Percentiles rank a stretch among this genome's conserved stretches.
Evolutionary conservation across 768 basidiomycete genomes (phyloP).

Genomic region (Lactarius vividus): DNA sequence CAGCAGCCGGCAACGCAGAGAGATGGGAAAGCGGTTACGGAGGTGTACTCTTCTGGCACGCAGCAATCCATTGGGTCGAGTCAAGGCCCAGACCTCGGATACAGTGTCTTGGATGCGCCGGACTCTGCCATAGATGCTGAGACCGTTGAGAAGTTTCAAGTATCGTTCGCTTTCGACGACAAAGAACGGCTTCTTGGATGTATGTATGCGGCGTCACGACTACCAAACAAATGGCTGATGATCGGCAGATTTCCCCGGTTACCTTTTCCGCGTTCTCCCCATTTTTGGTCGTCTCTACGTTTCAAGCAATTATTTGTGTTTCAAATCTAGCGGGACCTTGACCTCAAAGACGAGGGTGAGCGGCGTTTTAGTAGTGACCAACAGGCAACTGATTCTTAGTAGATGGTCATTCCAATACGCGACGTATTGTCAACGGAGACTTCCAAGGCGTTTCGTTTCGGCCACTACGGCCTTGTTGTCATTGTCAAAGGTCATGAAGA

Average conservation of each 20-base stretch:
- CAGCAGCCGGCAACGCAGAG: background rate
- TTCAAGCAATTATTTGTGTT: slow-evolving; percentile 92
- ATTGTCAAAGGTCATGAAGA: slow-evolving; percentile 97
- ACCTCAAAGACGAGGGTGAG: slow-evolving; percentile 79
- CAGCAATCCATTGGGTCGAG: slow-evolving; percentile 28
- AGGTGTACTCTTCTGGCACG: slow-evolving; percentile 39
- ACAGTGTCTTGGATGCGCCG: slow-evolving; percentile 79
- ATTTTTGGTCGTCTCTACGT: slow-evolving; percentile 85
- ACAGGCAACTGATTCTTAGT: slow-evolving; percentile 12
- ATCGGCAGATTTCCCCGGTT: slow-evolving; percentile 79
- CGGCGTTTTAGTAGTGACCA: slow-evolving; percentile 13
- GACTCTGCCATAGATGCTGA: slow-evolving; percentile 60
- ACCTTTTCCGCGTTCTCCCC: slow-evolving; percentile 86
- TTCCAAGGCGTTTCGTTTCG: slow-evolving; percentile 84
- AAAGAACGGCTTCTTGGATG: slow-evolving; percentile 86
- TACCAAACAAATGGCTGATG: slow-evolving; percentile 17
- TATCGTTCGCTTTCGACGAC: slow-evolving; percentile 83
- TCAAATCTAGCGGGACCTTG: slow-evolving; percentile 83
- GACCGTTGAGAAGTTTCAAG: slow-evolving; percentile 70
- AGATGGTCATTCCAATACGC: slow-evolving; percentile 95
- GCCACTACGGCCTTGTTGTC: slow-evolving; percentile 84
- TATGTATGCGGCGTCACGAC: slow-evolving; percentile 42
- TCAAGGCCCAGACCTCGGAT: slow-evolving; percentile 38
- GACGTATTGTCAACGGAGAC: slow-evolving; percentile 85
- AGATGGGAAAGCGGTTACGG: slow-evolving; percentile 25